Evolutionary conservation across 192 early-diverging fungal species (phyloP), one percentile per base, ranked within the genome.

Genomic region (Borealophlyctis nickersoniae): DNA sequence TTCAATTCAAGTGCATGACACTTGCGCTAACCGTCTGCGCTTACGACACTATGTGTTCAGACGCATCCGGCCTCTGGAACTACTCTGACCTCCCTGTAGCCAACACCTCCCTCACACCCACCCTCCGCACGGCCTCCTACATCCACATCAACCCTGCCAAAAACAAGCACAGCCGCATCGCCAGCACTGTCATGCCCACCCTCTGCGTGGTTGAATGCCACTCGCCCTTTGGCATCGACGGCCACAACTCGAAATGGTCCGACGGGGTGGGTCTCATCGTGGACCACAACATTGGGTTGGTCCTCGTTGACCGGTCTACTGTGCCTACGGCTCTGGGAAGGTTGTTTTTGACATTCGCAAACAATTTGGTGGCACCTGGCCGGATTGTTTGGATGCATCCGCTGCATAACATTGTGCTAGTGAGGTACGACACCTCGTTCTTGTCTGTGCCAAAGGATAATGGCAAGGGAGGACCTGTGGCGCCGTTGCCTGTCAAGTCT

Each of bases 341-440:
- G 50, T 73, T 94, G 24, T 83, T 83, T 52, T 74, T 96, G 33
- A 90, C 88, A 0, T 86, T 96, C 70, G 91, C 86, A 34, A 87
- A 92, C 63, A 85, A 83, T 39, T 78, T 92, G 14, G 84, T 89
- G 32, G 87, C 94, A 55, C 92, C 92, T 0, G 94, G 83, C 22
- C 85, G 82, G 57, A 70, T 95, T 27, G 70, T 86, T 2, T 92
- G 88, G 62, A 54, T 91, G 49, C 94, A 96, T 57, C 94, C 92
- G 1, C 78, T 82, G 9, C 86, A 88, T 66, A 94, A 93, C 77
- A 88, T 88, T 78, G 87, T 85, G 0, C 77, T 96, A 34, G 54
- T 96, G 23, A 82, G 88, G 34, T 96, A 93, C 61, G 86, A 96
- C 52, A 74, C 85, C 29, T 60, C 65, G n/a, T 77, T 88, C 2